Percentiles rank a stretch among this genome's conserved stretches.
phyloP scores from a whole-genome alignment of 2,329 filamentous ascomycete species.

The Trichoderma brevicompactum region DNA sequence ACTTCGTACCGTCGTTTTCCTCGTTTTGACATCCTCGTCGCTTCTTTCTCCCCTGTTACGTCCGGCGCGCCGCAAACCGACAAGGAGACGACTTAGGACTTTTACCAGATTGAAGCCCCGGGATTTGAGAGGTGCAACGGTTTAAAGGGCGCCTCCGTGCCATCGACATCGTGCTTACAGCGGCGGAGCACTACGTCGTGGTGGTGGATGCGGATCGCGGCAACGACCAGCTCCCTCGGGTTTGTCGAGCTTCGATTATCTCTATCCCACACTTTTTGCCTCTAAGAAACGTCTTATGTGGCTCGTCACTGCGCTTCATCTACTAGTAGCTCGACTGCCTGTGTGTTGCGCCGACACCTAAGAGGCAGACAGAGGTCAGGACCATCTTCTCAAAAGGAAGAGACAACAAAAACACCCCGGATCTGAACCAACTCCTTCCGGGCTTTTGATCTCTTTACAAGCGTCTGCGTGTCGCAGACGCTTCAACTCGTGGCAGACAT shows the following conservation, averaged over 20 bases:
- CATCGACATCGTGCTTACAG: slow-evolving; percentile 18
- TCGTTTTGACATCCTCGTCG: neutral
- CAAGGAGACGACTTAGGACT: slow-evolving; percentile 9
- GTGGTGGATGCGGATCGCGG: slow-evolving; percentile 12
- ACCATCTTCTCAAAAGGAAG: neutral
- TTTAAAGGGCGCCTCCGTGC: slow-evolving; percentile 15
- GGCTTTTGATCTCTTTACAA: neutral
- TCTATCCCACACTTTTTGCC: neutral
- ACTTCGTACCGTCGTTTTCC: slow-evolving; percentile 5
- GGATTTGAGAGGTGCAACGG: neutral
- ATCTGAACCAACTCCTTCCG: neutral
- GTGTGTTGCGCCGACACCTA: slow-evolving; percentile 8
- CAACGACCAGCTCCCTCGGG: slow-evolving; percentile 3
- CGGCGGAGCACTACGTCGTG: slow-evolving; percentile 5
- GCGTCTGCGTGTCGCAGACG: slow-evolving; percentile 1
- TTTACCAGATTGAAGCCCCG: neutral
- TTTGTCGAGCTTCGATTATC: neutral
- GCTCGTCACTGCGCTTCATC: neutral
- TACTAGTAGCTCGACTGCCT: slow-evolving; percentile 8
- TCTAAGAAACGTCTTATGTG: slow-evolving; percentile 9
- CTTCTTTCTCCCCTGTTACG: neutral
- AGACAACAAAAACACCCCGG: neutral
- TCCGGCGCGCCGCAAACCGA: slow-evolving; percentile 14
- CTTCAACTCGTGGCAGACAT: slow-evolving; percentile 21
- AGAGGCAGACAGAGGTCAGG: neutral